Percentiles rank a stretch among this genome's conserved stretches.
These are phyloP conservation scores for Moesziomyces sp. DNA, from an alignment of 1,284 basidiomycete genomes.

Conservation along the genomic window DNA sequence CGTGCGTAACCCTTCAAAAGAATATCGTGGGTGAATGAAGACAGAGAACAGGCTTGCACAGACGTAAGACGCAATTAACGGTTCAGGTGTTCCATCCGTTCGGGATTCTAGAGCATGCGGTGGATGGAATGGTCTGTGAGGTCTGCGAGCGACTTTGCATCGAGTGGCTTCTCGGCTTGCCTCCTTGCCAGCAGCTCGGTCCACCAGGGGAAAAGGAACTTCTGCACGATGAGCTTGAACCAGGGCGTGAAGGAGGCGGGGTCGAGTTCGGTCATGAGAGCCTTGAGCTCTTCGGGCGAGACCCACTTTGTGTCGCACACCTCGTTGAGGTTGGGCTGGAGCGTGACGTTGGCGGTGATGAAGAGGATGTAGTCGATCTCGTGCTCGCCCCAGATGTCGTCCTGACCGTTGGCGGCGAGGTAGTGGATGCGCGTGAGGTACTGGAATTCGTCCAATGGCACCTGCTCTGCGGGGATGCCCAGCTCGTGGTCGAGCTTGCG, in stretches of 20 bases:
- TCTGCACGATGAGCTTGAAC: constrained; percentile 97
- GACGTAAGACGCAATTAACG: too few relatives aligned
- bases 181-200: constrained; percentile 79
- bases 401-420: constrained; percentile 79
- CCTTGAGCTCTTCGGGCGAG: constrained; percentile 84
- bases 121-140: constrained; percentile 63
- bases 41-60: background rate
- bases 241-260: constrained; percentile 92
- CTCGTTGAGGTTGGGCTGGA: constrained; percentile 88
- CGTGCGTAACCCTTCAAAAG: too few relatives aligned
- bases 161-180: constrained; percentile 29
- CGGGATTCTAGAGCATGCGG: constrained; percentile 54
- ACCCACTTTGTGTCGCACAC: constrained; percentile 93
- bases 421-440: constrained; percentile 98
- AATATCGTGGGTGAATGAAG: background rate
- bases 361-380: constrained; percentile 99
- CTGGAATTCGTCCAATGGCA: constrained; percentile 87
- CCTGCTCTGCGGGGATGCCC: constrained; percentile 80
- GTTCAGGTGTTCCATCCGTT: background rate
- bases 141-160: constrained; percentile 57
- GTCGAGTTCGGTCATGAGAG: constrained; percentile 83
- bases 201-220: constrained; percentile 99
- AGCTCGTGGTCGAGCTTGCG: constrained; percentile 97
- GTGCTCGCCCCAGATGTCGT: constrained; percentile 97
- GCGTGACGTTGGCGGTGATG: constrained; percentile 86